Evolutionary conservation across 495 filamentous ascomycete genomes (phyloP).

Genomic region (Daldinia loculata): DNA sequence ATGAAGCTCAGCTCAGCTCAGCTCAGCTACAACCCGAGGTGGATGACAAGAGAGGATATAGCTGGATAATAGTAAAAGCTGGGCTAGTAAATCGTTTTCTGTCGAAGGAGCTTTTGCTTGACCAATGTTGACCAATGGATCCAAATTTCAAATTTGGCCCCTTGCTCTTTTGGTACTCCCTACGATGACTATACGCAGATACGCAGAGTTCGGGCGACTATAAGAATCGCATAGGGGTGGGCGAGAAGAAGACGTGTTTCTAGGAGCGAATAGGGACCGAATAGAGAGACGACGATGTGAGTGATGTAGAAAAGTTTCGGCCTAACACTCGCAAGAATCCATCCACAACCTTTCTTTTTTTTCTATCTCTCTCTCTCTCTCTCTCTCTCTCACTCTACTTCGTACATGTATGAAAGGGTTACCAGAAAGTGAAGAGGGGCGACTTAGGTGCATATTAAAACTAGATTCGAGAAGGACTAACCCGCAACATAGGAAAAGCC

Average conservation of each 20-base stretch:
- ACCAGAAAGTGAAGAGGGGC: constrained; percentile 35
- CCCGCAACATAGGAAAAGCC: constrained; percentile 36
- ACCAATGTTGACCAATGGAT: constrained; percentile 20
- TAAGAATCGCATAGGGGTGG: constrained; percentile 5
- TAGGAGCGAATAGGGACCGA: constrained; percentile 5
- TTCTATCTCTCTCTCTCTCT: not conserved
- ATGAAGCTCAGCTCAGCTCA: constrained; percentile 9
- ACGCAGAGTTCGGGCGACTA: constrained; percentile 4
- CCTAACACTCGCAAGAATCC: constrained; percentile 40
- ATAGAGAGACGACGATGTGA: constrained; percentile 19
- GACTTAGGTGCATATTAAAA: constrained; percentile 45
- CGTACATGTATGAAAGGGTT: constrained; percentile 21
- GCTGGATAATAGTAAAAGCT: constrained; percentile 9
- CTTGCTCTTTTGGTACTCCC: constrained; percentile 8
- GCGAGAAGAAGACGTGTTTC: not conserved
- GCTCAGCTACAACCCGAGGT: constrained; percentile 4
- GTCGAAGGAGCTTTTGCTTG: constrained; percentile 4
- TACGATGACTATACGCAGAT: not conserved
- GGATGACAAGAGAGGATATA: constrained; percentile 9
- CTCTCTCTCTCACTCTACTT: not conserved
- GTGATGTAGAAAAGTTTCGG: constrained; percentile 16
- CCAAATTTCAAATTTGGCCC: constrained; percentile 14
- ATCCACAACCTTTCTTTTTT: constrained; percentile 25
- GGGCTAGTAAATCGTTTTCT: constrained; percentile 8
- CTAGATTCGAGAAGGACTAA: constrained; percentile 39